A percentile compares a stretch with the other conserved stretches of the same genome.
Evolutionary conservation across 495 filamentous ascomycete genomes (phyloP).

Genomic region (Penicillium arizonense): DNA sequence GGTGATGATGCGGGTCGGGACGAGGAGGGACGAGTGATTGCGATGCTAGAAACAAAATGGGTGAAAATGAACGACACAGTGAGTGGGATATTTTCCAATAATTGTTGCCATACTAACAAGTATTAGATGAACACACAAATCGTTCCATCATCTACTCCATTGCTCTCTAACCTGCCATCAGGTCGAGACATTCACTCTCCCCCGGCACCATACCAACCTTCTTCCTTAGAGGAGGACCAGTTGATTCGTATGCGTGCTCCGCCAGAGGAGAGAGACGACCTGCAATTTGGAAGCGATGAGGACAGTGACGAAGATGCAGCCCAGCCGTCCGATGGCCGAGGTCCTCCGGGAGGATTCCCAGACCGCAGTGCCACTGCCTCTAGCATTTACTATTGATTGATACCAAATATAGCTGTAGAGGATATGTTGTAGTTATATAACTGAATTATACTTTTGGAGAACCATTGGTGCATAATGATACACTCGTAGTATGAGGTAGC

Average conservation of each 20-base stretch:
- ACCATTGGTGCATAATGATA: too few relatives aligned
- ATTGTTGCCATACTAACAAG: background rate
- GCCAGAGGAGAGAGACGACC: conserved; percentile 33
- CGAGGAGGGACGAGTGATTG: conserved; percentile 82
- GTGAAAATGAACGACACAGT: conserved; percentile 89
- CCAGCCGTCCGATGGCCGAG: conserved; percentile 24
- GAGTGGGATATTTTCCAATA: conserved; percentile 27
- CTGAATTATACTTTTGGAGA: background rate
- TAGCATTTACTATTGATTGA: conserved; percentile 48
- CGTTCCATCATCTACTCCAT: conserved; percentile 65
- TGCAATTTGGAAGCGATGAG: conserved; percentile 34
- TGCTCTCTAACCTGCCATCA: conserved; percentile 76
- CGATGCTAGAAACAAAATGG: conserved; percentile 89
- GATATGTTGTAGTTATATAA: background rate
- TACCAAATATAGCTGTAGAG: conserved; percentile 16
- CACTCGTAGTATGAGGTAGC: too few relatives aligned
- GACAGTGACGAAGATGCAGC: conserved; percentile 50
- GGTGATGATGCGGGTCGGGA: conserved; percentile 78
- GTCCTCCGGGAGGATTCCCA: conserved; percentile 45
- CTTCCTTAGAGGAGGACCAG: conserved; percentile 53
- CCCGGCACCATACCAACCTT: conserved; percentile 56
- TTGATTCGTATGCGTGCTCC: conserved; percentile 50
- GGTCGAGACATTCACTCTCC: conserved; percentile 81
- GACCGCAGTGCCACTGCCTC: conserved; percentile 32
- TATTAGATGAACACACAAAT: conserved; percentile 76